Evolutionary conservation across 805 yeast genomes (phyloP).

Genomic region (Kuraishia piskuri): DNA sequence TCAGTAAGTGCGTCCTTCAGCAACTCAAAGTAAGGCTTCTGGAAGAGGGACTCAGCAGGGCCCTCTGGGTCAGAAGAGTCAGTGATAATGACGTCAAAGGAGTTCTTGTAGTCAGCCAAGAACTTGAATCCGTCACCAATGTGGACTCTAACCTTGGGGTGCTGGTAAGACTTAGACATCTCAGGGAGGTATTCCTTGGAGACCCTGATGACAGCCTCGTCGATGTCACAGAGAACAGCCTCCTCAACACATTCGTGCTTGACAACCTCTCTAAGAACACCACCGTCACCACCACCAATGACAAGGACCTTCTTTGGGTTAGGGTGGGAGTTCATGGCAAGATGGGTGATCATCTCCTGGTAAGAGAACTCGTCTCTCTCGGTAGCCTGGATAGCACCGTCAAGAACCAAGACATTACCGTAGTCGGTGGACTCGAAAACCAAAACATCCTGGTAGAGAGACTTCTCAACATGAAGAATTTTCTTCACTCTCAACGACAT

Average conservation of each 20-base stretch:
- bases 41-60: constrained; percentile 87
- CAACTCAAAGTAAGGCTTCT: constrained; percentile 64
- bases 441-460: constrained; percentile 74
- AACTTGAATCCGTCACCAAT: constrained; percentile 98
- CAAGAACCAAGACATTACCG: constrained; percentile 84
- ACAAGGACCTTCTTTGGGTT: constrained; percentile 71
- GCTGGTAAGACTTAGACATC: constrained; percentile 75
- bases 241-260: constrained; percentile 52
- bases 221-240: constrained; percentile 83
- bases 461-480: constrained; percentile 57
- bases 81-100: constrained; percentile 91
- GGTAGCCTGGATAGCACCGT: constrained; percentile 86
- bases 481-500: constrained; percentile 55
- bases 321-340: constrained; percentile 72
- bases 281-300: constrained; percentile 96
- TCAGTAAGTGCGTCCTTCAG: constrained; percentile 53
- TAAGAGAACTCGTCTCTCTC: constrained; percentile 92
- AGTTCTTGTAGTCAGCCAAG: constrained; percentile 72
- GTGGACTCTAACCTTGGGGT: constrained; percentile 85
- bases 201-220: constrained; percentile 68
- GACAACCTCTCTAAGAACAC: constrained; percentile 80
- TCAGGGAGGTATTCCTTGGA: constrained; percentile 65
- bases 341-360: constrained; percentile 85
- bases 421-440: constrained; percentile 68
- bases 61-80: constrained; percentile 97